These are phyloP conservation scores for Magnolia officinalis DNA, from an alignment of 164 flowering plant genomes.

Conservation along the genomic window DNA sequence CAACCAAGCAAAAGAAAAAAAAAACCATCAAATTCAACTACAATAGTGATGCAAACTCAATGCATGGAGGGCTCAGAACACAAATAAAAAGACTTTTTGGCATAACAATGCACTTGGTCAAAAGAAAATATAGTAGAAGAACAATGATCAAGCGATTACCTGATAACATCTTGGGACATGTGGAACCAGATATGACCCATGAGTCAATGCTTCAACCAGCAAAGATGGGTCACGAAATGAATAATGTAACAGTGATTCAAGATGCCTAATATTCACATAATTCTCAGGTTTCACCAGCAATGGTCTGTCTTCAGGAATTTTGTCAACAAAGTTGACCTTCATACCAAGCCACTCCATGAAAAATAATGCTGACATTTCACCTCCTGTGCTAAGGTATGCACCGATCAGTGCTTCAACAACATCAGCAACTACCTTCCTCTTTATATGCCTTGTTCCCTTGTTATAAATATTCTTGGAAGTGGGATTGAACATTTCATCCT, in stretches of 20 bases:
- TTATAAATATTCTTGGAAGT: conserved; percentile 32
- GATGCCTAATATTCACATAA: conserved; percentile 39
- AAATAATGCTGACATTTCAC: conserved; percentile 60
- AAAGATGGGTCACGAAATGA: conserved; percentile 62
- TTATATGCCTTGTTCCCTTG: conserved; percentile 38
- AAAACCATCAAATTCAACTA: too few relatives aligned
- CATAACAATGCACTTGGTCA: background rate
- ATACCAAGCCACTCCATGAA: conserved; percentile 88
- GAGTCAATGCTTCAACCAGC: conserved; percentile 81
- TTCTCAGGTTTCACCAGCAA: conserved; percentile 34
- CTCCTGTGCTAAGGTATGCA: conserved; percentile 64
- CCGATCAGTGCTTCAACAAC: conserved; percentile 87
- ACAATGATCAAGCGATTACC: conserved; percentile 30
- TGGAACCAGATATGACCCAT: conserved; percentile 82
- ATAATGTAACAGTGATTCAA: conserved; percentile 57
- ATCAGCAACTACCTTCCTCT: conserved; percentile 68
- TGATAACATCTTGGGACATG: conserved; percentile 80
- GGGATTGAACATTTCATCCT: conserved; percentile 33
- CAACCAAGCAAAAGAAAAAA: background rate
- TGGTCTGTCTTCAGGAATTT: conserved; percentile 30
- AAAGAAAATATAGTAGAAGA: background rate
- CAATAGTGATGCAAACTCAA: background rate
- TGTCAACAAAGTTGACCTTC: conserved; percentile 34
- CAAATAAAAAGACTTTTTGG: background rate
- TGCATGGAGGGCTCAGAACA: background rate